phyloP scores from a whole-genome alignment of 2,329 filamentous ascomycete genomes.

The Corynespora cassiicola region DNA sequence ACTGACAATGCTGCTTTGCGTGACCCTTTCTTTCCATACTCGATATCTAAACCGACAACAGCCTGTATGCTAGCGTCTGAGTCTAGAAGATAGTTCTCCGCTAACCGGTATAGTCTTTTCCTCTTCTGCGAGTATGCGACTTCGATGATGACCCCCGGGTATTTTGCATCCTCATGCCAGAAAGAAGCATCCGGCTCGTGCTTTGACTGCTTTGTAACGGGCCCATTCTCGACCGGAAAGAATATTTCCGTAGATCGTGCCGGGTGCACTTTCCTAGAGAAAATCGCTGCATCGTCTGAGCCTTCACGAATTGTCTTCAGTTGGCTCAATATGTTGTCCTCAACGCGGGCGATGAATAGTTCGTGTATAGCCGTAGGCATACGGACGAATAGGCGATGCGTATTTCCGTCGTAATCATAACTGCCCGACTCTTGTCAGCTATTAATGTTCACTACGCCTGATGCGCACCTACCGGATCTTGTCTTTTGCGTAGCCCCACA shows the following conservation, averaged over 20 bases:
- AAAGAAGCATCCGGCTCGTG: slow-evolving; percentile 11
- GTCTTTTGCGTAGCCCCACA: slow-evolving; percentile 12
- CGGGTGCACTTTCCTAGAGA: slow-evolving; percentile 7
- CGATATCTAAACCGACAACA: slow-evolving; percentile 20
- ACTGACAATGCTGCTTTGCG: slow-evolving; percentile 19
- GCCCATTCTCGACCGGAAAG: slow-evolving; percentile 8
- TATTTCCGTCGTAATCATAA: slow-evolving; percentile 8
- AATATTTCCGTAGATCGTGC: slow-evolving; percentile 10
- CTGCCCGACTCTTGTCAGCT: slow-evolving; percentile 5
- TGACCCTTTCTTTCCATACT: slow-evolving; percentile 17
- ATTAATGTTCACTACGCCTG: slow-evolving; percentile 2
- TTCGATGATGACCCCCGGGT: slow-evolving; percentile 13
- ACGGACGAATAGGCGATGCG: slow-evolving; percentile 10
- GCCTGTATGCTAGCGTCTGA: slow-evolving; percentile 17
- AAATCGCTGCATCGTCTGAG: slow-evolving; percentile 5
- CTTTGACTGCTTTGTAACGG: slow-evolving; percentile 8
- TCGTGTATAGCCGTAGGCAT: slow-evolving; percentile 11
- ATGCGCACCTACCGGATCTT: slow-evolving; percentile 7
- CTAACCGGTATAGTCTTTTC: slow-evolving; percentile 15
- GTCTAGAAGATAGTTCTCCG: slow-evolving; percentile 25
- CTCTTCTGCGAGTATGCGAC: slow-evolving; percentile 14
- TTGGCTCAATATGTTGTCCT: slow-evolving; percentile 11
- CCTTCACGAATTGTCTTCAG: too few relatives aligned
- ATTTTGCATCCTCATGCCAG: slow-evolving; percentile 12
- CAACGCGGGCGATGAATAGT: slow-evolving; percentile 9